Evolutionary conservation across 2,329 filamentous ascomycete species (phyloP), one percentile per base, ranked within the genome.

Genomic region (Xylariaceae sp.): DNA sequence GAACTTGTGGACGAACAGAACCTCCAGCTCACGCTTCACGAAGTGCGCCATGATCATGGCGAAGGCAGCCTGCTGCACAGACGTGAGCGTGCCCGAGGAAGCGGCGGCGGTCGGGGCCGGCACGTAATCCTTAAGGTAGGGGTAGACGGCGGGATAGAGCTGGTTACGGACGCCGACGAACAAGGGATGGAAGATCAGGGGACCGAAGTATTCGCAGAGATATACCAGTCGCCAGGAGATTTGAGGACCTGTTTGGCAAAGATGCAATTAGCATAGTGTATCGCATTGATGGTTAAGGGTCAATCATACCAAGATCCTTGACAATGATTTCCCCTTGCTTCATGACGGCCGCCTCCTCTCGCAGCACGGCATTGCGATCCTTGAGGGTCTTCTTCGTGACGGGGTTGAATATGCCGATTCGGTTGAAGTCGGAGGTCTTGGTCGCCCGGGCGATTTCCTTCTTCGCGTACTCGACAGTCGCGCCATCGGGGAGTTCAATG

Each of bases 151-250:
- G 64, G 79, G 80, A 77, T 91, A 92, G 68, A 92, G 78, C 73
- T 88, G 86, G 23, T 88, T 85, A 53, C 92, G 89, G 57, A 89
- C 78, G 66, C 82, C 86, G 73, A 92, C 78, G 73, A 88, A 80
- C 68, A 90, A 79, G 50, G 85, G 83, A 78, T 97, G 92, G 77
- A 97, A 89, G 70, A 97, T 76, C 69, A 97, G 83, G 4, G 94
- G 94, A 3, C 94, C 94, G 65, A 94, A 77, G 75, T 99, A 99
- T 77, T 99, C 94, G 78, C 97, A 87, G 64, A 97, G 78, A 80
- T 93, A 99, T 74, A 97, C 93, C 62, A 90, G 94, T 65, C 86
- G 87, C 94, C 94, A 99, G 63, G 85, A 86, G 58, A 97, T 88
- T 75, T 99, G 94, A 53, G 87, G 84, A 13, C 94, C 92, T 96